phyloP scores from a whole-genome alignment of 2,329 filamentous ascomycete species.

The Hypoxylon sp. region DNA sequence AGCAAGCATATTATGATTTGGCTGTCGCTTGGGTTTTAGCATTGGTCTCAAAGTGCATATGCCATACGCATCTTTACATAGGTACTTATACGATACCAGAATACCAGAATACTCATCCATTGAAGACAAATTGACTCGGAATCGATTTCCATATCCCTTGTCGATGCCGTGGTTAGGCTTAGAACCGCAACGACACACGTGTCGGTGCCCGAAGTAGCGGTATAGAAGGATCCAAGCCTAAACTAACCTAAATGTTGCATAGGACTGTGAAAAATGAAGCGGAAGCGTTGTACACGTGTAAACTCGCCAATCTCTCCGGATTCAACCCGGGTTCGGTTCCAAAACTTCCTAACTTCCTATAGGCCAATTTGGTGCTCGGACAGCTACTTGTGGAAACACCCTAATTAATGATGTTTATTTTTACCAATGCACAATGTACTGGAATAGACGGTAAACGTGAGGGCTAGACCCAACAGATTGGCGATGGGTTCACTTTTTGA shows the following conservation, averaged over 20 bases:
- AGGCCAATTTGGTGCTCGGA: constrained; percentile 24
- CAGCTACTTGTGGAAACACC: constrained; percentile 31
- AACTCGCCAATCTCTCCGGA: constrained; percentile 42
- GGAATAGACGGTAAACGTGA: constrained; percentile 15
- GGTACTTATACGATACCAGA: constrained; percentile 31
- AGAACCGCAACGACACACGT: constrained; percentile 35
- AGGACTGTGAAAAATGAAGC: constrained; percentile 13
- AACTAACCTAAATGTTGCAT: constrained; percentile 29
- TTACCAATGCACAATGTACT: constrained; percentile 26
- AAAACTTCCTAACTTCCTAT: constrained; percentile 35
- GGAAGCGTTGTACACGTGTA: constrained; percentile 44
- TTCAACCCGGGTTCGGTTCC: constrained; percentile 11
- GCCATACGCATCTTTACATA: constrained; percentile 10
- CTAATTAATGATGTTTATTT: constrained; percentile 34
- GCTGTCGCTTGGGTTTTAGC: constrained; percentile 15
- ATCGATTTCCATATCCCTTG: constrained; percentile 26
- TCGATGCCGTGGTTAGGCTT: constrained; percentile 24
- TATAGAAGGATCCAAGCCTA: constrained; percentile 24
- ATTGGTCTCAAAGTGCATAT: constrained; percentile 21
- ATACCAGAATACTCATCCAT: constrained; percentile 25
- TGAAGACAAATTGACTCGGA: constrained; percentile 20
- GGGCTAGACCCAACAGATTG: constrained; percentile 30
- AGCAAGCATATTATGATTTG: constrained; percentile 36
- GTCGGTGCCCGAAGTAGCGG: constrained; percentile 44
- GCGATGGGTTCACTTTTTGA: constrained; percentile 17